A percentile compares a stretch with the other conserved stretches of the same genome.
Evolutionary conservation across 2,329 filamentous ascomycete species (phyloP).

Genomic region (Fusarium sp.): DNA sequence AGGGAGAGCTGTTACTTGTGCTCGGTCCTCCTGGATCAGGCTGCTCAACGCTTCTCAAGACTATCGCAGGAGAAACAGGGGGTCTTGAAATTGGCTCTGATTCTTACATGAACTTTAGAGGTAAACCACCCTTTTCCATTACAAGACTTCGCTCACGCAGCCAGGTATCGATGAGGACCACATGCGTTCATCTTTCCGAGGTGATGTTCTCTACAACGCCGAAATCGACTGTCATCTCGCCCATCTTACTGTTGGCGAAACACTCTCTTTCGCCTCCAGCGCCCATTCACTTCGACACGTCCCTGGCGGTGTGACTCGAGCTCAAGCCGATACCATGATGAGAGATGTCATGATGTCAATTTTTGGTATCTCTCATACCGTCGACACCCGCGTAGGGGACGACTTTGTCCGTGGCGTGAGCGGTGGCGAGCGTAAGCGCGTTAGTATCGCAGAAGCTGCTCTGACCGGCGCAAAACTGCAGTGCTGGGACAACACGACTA

Average conservation of each 20-base stretch:
- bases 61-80: constrained; percentile 65
- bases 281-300: constrained; percentile 72
- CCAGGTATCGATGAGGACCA: constrained; percentile 48
- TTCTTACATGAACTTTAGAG: constrained; percentile 64
- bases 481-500: constrained; percentile 52
- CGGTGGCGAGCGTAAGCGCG: constrained; percentile 82
- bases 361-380: constrained; percentile 81
- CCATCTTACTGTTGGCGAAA: constrained; percentile 74
- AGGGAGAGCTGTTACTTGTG: constrained; percentile 49
- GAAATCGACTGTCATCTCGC: constrained; percentile 75
- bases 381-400: constrained; percentile 78
- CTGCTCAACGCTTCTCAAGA: constrained; percentile 69
- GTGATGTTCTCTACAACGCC: constrained; percentile 73
- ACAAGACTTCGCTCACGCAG: neutral
- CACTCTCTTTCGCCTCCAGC: constrained; percentile 72
- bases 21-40: constrained; percentile 67
- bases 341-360: constrained; percentile 75
- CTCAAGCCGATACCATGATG: constrained; percentile 42
- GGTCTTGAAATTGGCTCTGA: constrained; percentile 48
- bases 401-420: constrained; percentile 77
- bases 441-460: constrained; percentile 78
- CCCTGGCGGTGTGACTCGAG: constrained; percentile 28
- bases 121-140: constrained; percentile 28
- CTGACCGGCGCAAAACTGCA: constrained; percentile 46
- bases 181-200: constrained; percentile 61